phyloP scores from a whole-genome alignment of 2,329 filamentous ascomycete genomes.

The Fusarium proliferatum region DNA sequence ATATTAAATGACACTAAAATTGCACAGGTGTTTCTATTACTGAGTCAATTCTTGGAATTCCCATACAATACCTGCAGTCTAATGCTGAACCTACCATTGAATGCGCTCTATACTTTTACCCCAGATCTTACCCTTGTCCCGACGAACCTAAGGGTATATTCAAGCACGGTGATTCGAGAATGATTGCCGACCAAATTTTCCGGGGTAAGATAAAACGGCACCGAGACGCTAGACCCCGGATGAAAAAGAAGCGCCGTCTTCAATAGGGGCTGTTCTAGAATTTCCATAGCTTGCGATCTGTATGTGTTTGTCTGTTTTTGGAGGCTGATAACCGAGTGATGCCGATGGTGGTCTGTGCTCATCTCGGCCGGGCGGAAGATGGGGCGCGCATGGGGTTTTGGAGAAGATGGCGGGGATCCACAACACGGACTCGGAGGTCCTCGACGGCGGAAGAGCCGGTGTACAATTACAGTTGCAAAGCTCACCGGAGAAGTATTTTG shows the following conservation, averaged over 20 bases:
- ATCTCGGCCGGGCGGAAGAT: conserved; percentile 34
- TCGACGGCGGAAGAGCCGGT: not conserved
- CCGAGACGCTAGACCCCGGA: conserved; percentile 15
- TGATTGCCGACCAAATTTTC: conserved; percentile 35
- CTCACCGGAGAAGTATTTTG: not conserved
- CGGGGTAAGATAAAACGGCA: conserved; percentile 26
- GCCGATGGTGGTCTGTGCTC: conserved; percentile 46
- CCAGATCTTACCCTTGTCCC: conserved; percentile 17
- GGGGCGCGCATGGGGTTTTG: not conserved
- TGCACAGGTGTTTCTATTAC: not conserved
- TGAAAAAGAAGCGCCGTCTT: not conserved
- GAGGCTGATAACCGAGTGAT: conserved; percentile 40
- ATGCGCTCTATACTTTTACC: conserved; percentile 3
- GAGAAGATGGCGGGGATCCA: not conserved
- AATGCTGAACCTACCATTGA: not conserved
- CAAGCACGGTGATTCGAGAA: conserved; percentile 30
- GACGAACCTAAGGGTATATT: not conserved
- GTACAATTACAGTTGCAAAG: not conserved
- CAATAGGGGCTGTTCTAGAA: conserved; percentile 1
- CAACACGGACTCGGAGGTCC: not conserved
- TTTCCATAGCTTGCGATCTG: not conserved
- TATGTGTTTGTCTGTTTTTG: not conserved
- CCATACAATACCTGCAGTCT: not conserved
- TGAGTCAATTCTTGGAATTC: not conserved
- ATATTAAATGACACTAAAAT: not conserved